A percentile compares a stretch with the other conserved stretches of the same genome.
These are phyloP conservation scores for Pachysandra terminalis DNA, from an alignment of 164 flowering plant genomes.

Conservation along the genomic window DNA sequence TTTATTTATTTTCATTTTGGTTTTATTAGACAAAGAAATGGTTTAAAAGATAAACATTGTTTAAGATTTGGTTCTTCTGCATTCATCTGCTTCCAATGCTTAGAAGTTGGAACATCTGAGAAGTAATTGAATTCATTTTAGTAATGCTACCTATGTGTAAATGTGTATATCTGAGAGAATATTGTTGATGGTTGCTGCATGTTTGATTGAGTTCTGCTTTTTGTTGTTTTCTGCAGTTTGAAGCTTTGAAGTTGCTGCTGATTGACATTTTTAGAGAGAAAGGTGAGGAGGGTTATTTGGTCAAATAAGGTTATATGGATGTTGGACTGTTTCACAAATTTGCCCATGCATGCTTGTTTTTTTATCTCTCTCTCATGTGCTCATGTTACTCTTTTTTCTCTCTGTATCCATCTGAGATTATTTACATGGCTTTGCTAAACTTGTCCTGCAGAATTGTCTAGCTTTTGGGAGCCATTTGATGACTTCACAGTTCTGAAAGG, in stretches of 20 bases:
- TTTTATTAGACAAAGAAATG: neutral
- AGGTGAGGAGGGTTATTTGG: neutral
- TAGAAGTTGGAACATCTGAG: no score
- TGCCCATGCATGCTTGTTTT: neutral
- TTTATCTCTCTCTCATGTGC: neutral
- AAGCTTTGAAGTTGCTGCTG: neutral
- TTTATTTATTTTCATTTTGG: no score
- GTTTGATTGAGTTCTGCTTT: neutral
- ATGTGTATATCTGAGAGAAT: no score
- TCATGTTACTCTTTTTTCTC: neutral
- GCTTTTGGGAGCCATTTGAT: conserved; percentile 1
- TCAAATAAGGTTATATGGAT: neutral
- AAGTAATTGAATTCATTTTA: no score
- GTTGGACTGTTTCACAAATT: neutral
- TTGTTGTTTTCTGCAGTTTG: neutral
- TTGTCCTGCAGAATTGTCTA: conserved; percentile 13
- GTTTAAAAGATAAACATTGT: no score
- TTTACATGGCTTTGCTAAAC: neutral
- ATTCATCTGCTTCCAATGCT: no score
- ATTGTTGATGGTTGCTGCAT: no score
- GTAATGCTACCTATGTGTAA: no score
- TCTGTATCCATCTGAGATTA: neutral
- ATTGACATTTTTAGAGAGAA: neutral
- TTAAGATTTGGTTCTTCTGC: no score
- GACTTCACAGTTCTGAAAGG: neutral